Evolutionary conservation across 1,284 basidiomycete genomes (phyloP).

Genomic region (Crepidotus sp.): DNA sequence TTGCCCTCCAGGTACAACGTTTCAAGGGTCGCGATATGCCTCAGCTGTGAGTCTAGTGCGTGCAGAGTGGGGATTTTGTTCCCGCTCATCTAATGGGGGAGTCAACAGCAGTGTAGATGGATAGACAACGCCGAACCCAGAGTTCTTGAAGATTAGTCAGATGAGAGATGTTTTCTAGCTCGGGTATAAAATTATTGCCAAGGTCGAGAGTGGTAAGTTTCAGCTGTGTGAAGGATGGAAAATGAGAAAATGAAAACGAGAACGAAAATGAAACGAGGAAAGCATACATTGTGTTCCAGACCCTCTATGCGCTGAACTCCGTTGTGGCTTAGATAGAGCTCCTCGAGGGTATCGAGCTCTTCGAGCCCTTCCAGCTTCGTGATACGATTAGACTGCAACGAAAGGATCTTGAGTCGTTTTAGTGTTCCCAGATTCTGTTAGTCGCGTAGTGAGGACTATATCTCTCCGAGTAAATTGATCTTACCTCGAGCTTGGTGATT

Average conservation of each 20-base stretch:
- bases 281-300: constrained; percentile 70
- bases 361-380: constrained; percentile 81
- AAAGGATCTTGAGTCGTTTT: constrained; percentile 70
- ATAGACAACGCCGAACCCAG: constrained; percentile 62
- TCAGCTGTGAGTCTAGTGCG: constrained; percentile 68
- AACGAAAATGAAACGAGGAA: background rate
- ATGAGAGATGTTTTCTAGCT: constrained; percentile 77
- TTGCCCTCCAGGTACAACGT: constrained; percentile 96
- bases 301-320: constrained; percentile 83
- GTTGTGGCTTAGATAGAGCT: constrained; percentile 93
- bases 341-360: constrained; percentile 66
- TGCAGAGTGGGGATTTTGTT: constrained; percentile 73
- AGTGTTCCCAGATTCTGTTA: constrained; percentile 53
- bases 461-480: background rate
- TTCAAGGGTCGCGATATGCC: constrained; percentile 56
- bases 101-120: background rate
- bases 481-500: constrained; percentile 77
- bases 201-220: constrained; percentile 85
- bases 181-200: constrained; percentile 76
- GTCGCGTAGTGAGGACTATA: constrained; percentile 6
- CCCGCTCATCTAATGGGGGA: constrained; percentile 65
- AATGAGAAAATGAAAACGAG: background rate
- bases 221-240: constrained; percentile 32
- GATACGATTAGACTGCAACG: constrained; percentile 90
- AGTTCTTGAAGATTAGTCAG: constrained; percentile 77